Percentiles rank a stretch among this genome's conserved stretches.
phyloP scores from a whole-genome alignment of 2,329 filamentous ascomycete genomes.

The Apiospora malaysiana region DNA sequence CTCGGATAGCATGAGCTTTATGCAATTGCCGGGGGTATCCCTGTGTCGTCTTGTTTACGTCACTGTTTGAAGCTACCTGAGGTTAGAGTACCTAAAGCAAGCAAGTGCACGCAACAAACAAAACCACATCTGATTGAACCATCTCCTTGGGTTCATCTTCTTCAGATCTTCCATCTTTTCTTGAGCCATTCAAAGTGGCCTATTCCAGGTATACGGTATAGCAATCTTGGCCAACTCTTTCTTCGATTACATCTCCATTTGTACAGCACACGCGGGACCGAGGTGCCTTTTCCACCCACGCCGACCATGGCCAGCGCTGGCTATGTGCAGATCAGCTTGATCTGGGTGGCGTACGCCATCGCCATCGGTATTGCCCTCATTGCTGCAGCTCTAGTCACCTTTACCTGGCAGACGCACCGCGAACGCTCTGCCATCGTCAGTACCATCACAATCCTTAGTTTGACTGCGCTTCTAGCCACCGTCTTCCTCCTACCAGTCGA shows the following conservation, averaged over 20 bases:
- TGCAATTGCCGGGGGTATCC: slow-evolving; percentile 13
- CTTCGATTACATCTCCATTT: neutral
- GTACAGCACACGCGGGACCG: neutral
- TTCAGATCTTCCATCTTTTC: neutral
- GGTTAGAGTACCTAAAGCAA: too few species aligned
- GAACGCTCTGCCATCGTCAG: slow-evolving; percentile 86
- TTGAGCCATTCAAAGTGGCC: slow-evolving; percentile 11
- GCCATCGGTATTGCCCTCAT: slow-evolving; percentile 78
- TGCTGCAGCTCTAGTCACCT: slow-evolving; percentile 83
- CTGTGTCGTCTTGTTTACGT: slow-evolving; percentile 19
- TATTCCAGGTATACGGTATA: neutral
- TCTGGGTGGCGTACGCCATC: slow-evolving; percentile 92
- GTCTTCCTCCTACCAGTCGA: slow-evolving; percentile 93
- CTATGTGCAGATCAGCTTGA: slow-evolving; percentile 85
- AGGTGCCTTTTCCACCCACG: neutral
- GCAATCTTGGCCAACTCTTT: neutral
- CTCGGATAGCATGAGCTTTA: neutral
- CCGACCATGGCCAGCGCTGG: slow-evolving; percentile 46
- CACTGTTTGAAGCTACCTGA: slow-evolving; percentile 19
- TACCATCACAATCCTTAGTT: slow-evolving; percentile 82
- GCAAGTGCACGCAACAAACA: neutral
- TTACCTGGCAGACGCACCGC: slow-evolving; percentile 87
- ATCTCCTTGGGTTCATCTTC: neutral
- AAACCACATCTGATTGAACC: neutral
- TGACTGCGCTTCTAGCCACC: slow-evolving; percentile 88